Evolutionary conservation across 1,284 basidiomycete genomes (phyloP), one percentile per base, ranked within the genome.

Genomic region (Laetiporus sulphureus): DNA sequence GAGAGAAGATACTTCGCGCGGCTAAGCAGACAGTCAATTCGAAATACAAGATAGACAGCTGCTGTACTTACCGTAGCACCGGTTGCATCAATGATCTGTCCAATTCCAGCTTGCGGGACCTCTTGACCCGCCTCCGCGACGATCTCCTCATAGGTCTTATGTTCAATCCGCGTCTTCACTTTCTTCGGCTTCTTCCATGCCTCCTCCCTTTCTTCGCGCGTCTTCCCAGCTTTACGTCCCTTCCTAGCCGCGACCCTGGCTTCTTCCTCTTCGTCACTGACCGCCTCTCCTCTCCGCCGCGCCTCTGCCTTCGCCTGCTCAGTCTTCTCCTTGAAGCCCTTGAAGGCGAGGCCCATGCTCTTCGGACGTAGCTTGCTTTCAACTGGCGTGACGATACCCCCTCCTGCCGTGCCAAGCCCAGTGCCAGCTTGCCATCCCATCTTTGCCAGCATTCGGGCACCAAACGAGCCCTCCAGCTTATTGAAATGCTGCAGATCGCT

Each of bases 111-210:
- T 4, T 66, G 55, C 1, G 71, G 66, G 16, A 55, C 46, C 27
- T 81, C 75, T 47, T 75, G 69, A 0, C 84, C 87, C 16, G 85
- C 81, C 59, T 94, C 92, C 3, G 86, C 85, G 34, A 97, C 61
- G 42, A 97, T 89, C 62, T 98, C 79, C 61, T 98, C 94, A 57
- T 96, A 97, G 0, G 91, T 92, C 71, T 93, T 94, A 67, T 95
- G 91, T 57, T 92, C 82, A 20, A 93, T 70, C 62, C 80, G 89
- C 21, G 76, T 79, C 65, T 92, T 96, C 45, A 79, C 71, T 59
- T 86, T 91, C 69, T 79, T 88, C 15, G 88, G 82, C 50, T 77
- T 82, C 66, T 85, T 91, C 83, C 86, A 89, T 1, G 73, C 77
- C 35, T 87, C 83, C 1, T 78, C 75, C 48, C 72, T 68, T 48